Conservation (phyloP, 2,329 filamentous ascomycete genomes). For the Neospermospora avenae region DNA sequence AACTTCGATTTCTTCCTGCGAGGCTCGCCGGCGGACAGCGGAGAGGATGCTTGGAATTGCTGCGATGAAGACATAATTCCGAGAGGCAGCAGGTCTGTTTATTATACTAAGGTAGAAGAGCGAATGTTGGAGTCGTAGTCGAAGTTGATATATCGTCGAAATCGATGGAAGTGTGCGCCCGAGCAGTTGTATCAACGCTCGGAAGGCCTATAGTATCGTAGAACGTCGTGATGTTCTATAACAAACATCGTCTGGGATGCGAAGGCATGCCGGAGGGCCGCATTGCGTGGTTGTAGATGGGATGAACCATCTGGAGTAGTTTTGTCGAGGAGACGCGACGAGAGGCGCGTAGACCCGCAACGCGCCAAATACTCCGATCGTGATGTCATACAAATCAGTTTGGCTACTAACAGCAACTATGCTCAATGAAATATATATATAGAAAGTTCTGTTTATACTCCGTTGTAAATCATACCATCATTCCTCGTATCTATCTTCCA, state of each 20-base stretch:
- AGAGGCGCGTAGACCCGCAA: too few species aligned
- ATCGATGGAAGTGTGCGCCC: neutral
- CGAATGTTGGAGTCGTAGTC: neutral
- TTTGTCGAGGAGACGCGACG: too few species aligned
- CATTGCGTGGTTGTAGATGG: neutral
- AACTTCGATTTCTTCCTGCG: constrained; percentile 60
- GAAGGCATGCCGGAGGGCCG: too few species aligned
- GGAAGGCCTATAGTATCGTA: neutral
- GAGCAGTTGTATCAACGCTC: neutral
- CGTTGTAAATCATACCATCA: too few species aligned
- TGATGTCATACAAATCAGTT: neutral
- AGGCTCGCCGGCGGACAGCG: constrained; percentile 34
- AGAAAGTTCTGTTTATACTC: neutral
- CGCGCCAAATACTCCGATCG: neutral
- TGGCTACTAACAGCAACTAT: too few species aligned
- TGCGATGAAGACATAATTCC: constrained; percentile 45
- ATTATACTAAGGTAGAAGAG: neutral
- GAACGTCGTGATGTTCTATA: too few species aligned
- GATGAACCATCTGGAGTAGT: neutral
- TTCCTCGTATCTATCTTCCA: neutral
- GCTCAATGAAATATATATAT: neutral
- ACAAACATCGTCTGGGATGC: too few species aligned
- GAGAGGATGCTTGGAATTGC: constrained; percentile 45
- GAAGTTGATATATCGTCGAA: too few species aligned
- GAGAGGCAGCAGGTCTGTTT: too few species aligned